Evolutionary conservation across 768 basidiomycete species (phyloP), one percentile per base, ranked within the genome.

Genomic region (Lentinula detonsa): DNA sequence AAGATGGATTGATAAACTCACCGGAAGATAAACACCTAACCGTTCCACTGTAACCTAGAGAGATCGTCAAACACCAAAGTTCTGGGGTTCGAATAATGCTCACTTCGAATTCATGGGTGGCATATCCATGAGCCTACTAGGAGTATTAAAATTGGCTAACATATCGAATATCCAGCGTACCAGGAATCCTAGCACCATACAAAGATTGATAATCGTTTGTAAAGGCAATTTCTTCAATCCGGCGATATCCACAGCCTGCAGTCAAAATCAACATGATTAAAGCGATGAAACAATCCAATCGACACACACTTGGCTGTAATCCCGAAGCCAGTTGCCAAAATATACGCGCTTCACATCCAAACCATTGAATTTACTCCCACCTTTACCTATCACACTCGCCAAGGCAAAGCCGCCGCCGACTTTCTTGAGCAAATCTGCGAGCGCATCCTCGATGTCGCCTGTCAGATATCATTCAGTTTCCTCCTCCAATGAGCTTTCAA

Each of bases 121-220:
- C 93, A 68, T 90, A 91, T 37, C 90, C 89, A 67, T 90, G 84
- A 9, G 88, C 88, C 88, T 89, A 49, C 6, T 48, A 15, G 56
- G 39, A 16, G 37, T 53, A 1, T 46, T 43, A 61, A 39, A 37
- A 43, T 28, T 9, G 34, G 21, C 51, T 15, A 16, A 50, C 33
- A 57, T 21, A 21, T 21, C 21, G 31, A 37, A 16, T 31, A 31
- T n/a, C 33, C 28, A 23, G 68, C 76, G 62, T 63, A 89, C 91
- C 74, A 95, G 73, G 75, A 98, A 98, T 7, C 95, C 95, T 52
- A 96, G 87, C 16, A 82, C 91, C 88, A 95, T 94, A 74, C 86
- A 84, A 31, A 95, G 72, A 69, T 94, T 95, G 71, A 96, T 74
- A 69, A 96, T 94, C 0, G 90, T 93, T 85, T 93, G 71, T 6